phyloP scores from a whole-genome alignment of 169 alveolate genomes.

The Plasmodium blacklocki region DNA sequence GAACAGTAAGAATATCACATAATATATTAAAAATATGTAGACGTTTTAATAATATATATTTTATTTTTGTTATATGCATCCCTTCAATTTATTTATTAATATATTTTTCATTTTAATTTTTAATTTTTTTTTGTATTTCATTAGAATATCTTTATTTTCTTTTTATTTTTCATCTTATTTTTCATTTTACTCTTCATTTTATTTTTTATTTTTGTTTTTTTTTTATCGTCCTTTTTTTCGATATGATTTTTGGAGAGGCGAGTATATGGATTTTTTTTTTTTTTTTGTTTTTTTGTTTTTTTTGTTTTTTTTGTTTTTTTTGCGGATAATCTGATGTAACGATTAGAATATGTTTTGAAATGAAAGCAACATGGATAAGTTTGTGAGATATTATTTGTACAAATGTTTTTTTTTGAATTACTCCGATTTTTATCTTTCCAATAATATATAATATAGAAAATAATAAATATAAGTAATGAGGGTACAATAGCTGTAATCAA shows the following conservation, averaged over 20 bases:
- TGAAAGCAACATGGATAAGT: conserved; percentile 40
- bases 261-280: neutral
- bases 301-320: neutral
- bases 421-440: conserved; percentile 9
- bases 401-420: neutral
- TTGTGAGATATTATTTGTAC: conserved; percentile 10
- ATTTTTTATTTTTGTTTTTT: neutral
- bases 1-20: too few species aligned
- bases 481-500: conserved; percentile 52
- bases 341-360: conserved; percentile 53
- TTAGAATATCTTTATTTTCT: too few species aligned
- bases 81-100: too few species aligned
- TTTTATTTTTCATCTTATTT: too few species aligned
- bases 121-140: neutral
- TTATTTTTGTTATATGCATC: too few species aligned
- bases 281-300: too few species aligned
- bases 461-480: conserved; percentile 37
- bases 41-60: too few species aligned
- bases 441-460: conserved; percentile 26
- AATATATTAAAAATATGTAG: too few species aligned
- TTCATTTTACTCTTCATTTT: too few species aligned
- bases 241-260: neutral
- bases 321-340: conserved; percentile 20
- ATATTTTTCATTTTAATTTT: neutral
- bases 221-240: neutral